These are phyloP conservation scores for Capronia coronata DNA, from an alignment of 2,329 filamentous ascomycete species.

Conservation along the genomic window DNA sequence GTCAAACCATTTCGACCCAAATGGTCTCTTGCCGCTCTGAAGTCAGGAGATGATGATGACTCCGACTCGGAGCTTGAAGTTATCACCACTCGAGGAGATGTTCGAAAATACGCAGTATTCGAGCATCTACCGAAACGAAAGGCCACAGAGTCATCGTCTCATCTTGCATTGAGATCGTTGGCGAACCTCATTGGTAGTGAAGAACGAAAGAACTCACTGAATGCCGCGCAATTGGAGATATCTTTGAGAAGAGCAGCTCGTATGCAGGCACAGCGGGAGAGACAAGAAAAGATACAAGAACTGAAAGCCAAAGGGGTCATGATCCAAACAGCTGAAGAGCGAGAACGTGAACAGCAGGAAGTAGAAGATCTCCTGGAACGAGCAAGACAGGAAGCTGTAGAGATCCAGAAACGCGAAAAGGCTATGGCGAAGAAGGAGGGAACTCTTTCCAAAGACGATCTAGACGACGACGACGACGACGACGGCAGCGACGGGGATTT, in stretches of 20 bases:
- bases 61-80: slow-evolving; percentile 58
- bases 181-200: slow-evolving; percentile 62
- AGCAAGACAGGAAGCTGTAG: slow-evolving; percentile 71
- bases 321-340: slow-evolving; percentile 79
- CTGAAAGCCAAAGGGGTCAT: slow-evolving; percentile 73
- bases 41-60: slow-evolving; percentile 24
- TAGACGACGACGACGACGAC: slow-evolving; percentile 53
- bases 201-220: slow-evolving; percentile 52
- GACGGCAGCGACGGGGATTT: slow-evolving; percentile 48
- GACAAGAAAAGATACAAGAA: slow-evolving; percentile 67
- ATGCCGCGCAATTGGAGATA: slow-evolving; percentile 60
- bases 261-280: slow-evolving; percentile 70
- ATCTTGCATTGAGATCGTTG: slow-evolving; percentile 64
- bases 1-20: slow-evolving; percentile 2
- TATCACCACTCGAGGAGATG: slow-evolving; percentile 38
- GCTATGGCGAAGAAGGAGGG: slow-evolving; percentile 62
- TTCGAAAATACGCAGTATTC: slow-evolving; percentile 54
- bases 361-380: slow-evolving; percentile 84
- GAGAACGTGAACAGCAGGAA: slow-evolving; percentile 70
- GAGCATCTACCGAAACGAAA: slow-evolving; percentile 60
- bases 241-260: slow-evolving; percentile 65
- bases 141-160: slow-evolving; percentile 55
- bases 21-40: neutral
- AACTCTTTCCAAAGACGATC: slow-evolving; percentile 41
- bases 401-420: slow-evolving; percentile 70